Evolutionary conservation across 352 stramenopile species (phyloP).

Genomic region (Globisporangium irregulare): DNA sequence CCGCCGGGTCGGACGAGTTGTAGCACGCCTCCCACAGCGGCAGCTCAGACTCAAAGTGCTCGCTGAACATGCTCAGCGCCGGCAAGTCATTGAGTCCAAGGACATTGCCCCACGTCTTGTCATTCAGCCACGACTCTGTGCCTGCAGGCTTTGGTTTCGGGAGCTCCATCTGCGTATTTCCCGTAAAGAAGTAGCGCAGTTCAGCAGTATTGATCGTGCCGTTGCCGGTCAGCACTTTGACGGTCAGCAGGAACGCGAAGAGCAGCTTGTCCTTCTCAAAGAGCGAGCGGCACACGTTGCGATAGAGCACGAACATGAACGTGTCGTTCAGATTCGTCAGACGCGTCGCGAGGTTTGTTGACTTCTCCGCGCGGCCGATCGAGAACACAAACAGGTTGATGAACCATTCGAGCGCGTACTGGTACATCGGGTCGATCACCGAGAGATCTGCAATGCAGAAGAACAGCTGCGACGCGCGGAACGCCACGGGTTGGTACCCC

Average conservation of each 20-base stretch:
- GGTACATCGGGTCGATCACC: constrained; percentile 95
- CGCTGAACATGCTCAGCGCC: constrained; percentile 47
- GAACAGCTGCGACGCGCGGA: constrained; percentile 91
- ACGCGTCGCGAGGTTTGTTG: constrained; percentile 70
- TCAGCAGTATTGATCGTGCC: constrained; percentile 74
- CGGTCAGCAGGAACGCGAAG: constrained; percentile 92
- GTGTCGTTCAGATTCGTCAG: constrained; percentile 91
- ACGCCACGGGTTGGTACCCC: constrained; percentile 91
- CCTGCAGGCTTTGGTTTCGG: constrained; percentile 63
- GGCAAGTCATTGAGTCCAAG: constrained; percentile 68
- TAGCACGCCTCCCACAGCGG: constrained; percentile 71
- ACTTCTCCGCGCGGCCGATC: constrained; percentile 84
- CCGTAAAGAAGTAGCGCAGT: constrained; percentile 91
- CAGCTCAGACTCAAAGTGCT: constrained; percentile 52
- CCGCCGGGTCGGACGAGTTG: constrained; percentile 84
- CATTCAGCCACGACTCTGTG: constrained; percentile 70
- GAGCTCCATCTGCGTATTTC: constrained; percentile 90
- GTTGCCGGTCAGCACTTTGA: constrained; percentile 90
- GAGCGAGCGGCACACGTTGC: constrained; percentile 94
- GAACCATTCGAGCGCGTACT: constrained; percentile 96
- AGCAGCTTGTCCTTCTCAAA: constrained; percentile 97
- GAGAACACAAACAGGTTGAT: constrained; percentile 93
- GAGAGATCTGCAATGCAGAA: constrained; percentile 93
- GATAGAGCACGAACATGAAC: constrained; percentile 94
- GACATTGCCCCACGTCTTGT: constrained; percentile 90